phyloP scores from a whole-genome alignment of 2,329 filamentous ascomycete species.

The Microsporum audouinii region DNA sequence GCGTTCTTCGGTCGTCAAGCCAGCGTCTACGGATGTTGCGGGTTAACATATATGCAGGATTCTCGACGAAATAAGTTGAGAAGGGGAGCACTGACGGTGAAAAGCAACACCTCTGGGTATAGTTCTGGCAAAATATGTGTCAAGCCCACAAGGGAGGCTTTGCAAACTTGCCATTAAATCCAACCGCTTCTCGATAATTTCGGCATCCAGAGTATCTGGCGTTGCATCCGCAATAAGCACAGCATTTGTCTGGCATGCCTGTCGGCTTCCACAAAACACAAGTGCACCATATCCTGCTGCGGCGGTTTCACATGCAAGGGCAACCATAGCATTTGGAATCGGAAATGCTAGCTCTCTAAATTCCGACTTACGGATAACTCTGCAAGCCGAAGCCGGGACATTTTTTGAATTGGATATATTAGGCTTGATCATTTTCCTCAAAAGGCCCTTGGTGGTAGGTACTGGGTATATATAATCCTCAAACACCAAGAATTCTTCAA shows the following conservation, averaged over 20 bases:
- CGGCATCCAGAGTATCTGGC: constrained; percentile 40
- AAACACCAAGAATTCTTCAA: constrained; percentile 63
- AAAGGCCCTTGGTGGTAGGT: constrained; percentile 46
- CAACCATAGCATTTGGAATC: constrained; percentile 58
- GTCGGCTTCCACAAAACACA: constrained; percentile 61
- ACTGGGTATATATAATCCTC: constrained; percentile 57
- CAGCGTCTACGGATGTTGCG: constrained; percentile 24
- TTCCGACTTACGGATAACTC: constrained; percentile 44
- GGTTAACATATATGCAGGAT: constrained; percentile 18
- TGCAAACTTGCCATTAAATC: constrained; percentile 57
- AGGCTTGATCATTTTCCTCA: constrained; percentile 47
- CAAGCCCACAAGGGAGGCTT: constrained; percentile 54
- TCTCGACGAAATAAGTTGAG: neutral
- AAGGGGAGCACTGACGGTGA: constrained; percentile 48
- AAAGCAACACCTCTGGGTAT: constrained; percentile 59
- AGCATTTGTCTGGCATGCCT: constrained; percentile 57
- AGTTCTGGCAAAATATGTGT: constrained; percentile 53
- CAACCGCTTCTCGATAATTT: constrained; percentile 46
- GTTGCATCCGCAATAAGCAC: constrained; percentile 55
- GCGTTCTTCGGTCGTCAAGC: constrained; percentile 61
- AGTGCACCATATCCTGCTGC: constrained; percentile 58
- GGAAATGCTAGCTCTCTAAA: constrained; percentile 54
- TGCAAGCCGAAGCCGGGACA: constrained; percentile 25
- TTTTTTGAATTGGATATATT: constrained; percentile 24
- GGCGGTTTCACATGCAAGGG: constrained; percentile 58